A percentile compares a stretch with the other conserved stretches of the same genome.
Evolutionary conservation across 306 rosid genomes (phyloP).

Genomic region (Pyrus betulifolia): DNA sequence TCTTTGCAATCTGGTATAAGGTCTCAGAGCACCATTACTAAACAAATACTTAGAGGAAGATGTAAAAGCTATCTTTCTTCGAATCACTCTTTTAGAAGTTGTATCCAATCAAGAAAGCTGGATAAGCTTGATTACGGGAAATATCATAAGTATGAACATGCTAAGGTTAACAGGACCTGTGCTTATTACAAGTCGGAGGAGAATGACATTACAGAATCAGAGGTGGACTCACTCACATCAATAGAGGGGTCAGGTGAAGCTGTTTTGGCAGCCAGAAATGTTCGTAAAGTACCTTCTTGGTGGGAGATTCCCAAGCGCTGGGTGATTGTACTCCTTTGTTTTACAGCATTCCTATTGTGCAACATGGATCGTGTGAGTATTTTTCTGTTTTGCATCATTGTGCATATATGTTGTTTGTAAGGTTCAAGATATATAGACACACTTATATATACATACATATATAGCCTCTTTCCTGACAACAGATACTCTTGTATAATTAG

Average conservation of each 20-base stretch:
- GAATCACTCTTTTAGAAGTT: conserved; percentile 20
- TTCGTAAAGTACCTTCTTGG: conserved; percentile 46
- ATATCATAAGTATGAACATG: conserved; percentile 20
- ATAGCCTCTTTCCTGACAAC: not conserved
- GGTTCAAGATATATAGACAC: not conserved
- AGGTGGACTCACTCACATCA: conserved; percentile 45
- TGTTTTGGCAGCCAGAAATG: conserved; percentile 43
- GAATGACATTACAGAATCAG: conserved; percentile 38
- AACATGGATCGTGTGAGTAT: conserved; percentile 97
- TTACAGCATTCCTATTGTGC: conserved; percentile 75
- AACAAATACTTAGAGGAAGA: conserved; percentile 30
- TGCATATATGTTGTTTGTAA: not conserved
- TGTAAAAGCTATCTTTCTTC: conserved; percentile 32
- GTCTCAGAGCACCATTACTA: conserved; percentile 11
- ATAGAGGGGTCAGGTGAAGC: conserved; percentile 64
- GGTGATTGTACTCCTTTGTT: conserved; percentile 88
- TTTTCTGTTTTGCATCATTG: not conserved
- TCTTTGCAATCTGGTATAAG: conserved; percentile 23
- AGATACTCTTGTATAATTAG: not conserved
- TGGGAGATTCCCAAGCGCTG: conserved; percentile 90
- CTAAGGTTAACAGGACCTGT: conserved; percentile 38
- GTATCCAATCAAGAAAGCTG: conserved; percentile 15
- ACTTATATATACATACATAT: not conserved
- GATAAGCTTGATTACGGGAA: conserved; percentile 29
- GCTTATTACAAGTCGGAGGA: conserved; percentile 69